These are phyloP conservation scores for Pogostemon cablin DNA, from an alignment of 257 asterid species.

Conservation along the genomic window DNA sequence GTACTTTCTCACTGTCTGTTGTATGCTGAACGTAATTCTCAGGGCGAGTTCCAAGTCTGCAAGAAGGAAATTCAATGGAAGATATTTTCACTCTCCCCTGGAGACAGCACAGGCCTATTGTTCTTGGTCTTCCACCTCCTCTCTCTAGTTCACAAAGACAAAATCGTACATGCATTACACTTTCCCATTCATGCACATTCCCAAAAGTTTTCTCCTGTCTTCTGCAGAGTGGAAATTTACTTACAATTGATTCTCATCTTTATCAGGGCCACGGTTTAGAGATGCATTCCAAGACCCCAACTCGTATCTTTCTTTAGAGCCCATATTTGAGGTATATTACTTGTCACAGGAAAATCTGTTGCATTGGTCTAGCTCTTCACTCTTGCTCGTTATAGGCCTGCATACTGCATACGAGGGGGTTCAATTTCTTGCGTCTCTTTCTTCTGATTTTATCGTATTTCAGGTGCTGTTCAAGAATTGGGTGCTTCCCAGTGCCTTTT, in stretches of 20 bases:
- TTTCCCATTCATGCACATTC: constrained; percentile 9
- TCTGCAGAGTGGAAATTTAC: constrained; percentile 21
- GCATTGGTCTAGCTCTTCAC: constrained; percentile 16
- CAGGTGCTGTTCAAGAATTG: too few species aligned
- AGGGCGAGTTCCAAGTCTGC: constrained; percentile 94
- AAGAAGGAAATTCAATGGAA: constrained; percentile 90
- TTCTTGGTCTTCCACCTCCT: constrained; percentile 62
- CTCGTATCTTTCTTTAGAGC: constrained; percentile 79
- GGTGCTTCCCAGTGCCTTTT: too few species aligned
- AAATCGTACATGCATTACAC: neutral
- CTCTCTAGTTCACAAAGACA: constrained; percentile 3
- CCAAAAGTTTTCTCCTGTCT: constrained; percentile 6
- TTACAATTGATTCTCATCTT: constrained; percentile 23
- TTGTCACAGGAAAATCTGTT: constrained; percentile 16
- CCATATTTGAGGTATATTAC: constrained; percentile 81
- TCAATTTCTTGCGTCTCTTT: too few species aligned
- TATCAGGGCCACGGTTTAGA: constrained; percentile 89
- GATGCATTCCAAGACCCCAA: constrained; percentile 96
- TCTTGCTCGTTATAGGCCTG: too few species aligned
- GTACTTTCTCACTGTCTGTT: constrained; percentile 9
- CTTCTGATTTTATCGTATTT: too few species aligned
- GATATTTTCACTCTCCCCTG: constrained; percentile 75
- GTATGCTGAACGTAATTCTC: constrained; percentile 35
- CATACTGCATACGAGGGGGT: too few species aligned
- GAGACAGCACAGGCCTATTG: constrained; percentile 80